Evolutionary conservation across 441 rosid species (phyloP), one percentile per base, ranked within the genome.

Genomic region (Adansonia gregorii): DNA sequence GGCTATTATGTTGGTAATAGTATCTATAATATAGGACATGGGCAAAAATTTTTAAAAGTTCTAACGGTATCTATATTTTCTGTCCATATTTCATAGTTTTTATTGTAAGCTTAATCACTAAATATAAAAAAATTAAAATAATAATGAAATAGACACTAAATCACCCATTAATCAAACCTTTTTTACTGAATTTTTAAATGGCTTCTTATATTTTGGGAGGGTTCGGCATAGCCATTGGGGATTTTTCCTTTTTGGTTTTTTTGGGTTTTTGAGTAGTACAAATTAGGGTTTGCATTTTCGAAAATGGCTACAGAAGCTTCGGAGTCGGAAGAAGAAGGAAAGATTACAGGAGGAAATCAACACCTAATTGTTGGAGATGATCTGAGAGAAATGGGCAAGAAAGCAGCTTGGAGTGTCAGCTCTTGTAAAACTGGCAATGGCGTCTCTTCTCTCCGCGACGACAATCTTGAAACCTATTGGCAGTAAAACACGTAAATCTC

Each of bases 321-420:
- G 45, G 97, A 91, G 78, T 93, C 93, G 27, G 97, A 93, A 85
- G 99, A 92, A 79, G 98, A 93, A 81, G 95, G 95, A 75, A 96
- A 89, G 85, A 90, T 94, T n/a, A 88, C 83, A 6, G 95, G 97
- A 70, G 97, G 97, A 52, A 86, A 87, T 67, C 89, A 86, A 58
- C 85, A 85, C 54, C 84, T 94, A 59, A 77, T 66, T 0, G 85
- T 93, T 0, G 96, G 94, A 27, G 98, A 93, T 2, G 97, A 90
- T 82, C 91, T 93, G 14, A 83, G 98, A 85, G 99, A 96, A 80
- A 88, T 93, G 94, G 93, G 98, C 0, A 94, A 91, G 72, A 96
- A 94, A 59, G 99, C 98, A 43, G 95, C 95, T 74, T 96, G 99
- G 98, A 94, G 95, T 66, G 98, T 94, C 22, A 96, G 98, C 89